Conservation (phyloP, 768 basidiomycete species). For the Dioszegia aurantiaca region DNA sequence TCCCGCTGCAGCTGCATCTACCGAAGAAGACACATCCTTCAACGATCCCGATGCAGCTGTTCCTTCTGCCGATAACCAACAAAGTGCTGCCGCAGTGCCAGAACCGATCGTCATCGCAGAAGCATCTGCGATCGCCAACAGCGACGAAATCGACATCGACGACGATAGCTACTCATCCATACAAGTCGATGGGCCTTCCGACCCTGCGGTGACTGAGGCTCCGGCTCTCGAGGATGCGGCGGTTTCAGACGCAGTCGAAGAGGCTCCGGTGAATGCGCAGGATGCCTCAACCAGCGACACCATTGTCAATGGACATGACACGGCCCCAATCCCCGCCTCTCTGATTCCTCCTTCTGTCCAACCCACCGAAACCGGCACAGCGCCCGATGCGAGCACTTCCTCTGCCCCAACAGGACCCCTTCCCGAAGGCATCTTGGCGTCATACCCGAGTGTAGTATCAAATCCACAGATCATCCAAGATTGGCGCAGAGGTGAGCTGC, state of each 20-base stretch:
- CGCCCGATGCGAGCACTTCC: neutral
- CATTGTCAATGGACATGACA: neutral
- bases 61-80: too few species aligned
- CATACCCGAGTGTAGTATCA: constrained; percentile 38
- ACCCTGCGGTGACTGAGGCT: too few species aligned
- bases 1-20: too few species aligned
- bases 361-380: neutral
- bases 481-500: constrained; percentile 39
- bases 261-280: neutral
- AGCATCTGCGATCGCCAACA: neutral
- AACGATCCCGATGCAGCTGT: too few species aligned
- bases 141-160: neutral
- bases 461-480: constrained; percentile 37
- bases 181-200: too few species aligned
- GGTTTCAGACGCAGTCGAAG: neutral
- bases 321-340: too few species aligned
- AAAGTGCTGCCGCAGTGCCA: too few species aligned
- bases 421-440: constrained; percentile 39
- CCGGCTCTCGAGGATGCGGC: too few species aligned
- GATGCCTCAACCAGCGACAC: neutral
- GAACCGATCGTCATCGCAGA: neutral
- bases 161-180: neutral
- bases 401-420: constrained; percentile 13
- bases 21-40: too few species aligned
- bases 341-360: neutral